A percentile compares a stretch with the other conserved stretches of the same genome.
phyloP scores from a whole-genome alignment of 805 yeast genomes.

The Wickerhamiella sorbophila region DNA sequence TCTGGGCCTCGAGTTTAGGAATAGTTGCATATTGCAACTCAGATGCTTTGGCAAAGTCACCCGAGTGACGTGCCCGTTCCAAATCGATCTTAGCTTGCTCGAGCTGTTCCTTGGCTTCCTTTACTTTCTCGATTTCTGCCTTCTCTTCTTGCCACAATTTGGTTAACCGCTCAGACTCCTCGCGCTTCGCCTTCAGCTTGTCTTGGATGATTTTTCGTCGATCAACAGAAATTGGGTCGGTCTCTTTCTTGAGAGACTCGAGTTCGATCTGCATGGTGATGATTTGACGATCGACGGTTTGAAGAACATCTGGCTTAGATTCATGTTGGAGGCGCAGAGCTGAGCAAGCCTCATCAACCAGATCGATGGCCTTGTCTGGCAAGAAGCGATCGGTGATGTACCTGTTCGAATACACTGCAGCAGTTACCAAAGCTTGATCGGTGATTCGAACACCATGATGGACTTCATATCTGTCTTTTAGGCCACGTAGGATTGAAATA shows the following conservation, averaged over 20 bases:
- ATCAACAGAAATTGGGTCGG: slow-evolving; percentile 69
- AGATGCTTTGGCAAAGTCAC: slow-evolving; percentile 79
- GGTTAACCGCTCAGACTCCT: slow-evolving; percentile 57
- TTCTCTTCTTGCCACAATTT: slow-evolving; percentile 79
- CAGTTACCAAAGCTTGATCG: slow-evolving; percentile 85
- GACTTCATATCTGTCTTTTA: slow-evolving; percentile 87
- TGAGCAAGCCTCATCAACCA: slow-evolving; percentile 95
- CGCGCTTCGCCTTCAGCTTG: slow-evolving; percentile 46
- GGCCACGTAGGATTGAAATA: slow-evolving; percentile 79
- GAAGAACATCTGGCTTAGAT: slow-evolving; percentile 90
- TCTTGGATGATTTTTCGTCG: slow-evolving; percentile 60
- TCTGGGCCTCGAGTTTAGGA: slow-evolving; percentile 57
- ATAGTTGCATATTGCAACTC: slow-evolving; percentile 76
- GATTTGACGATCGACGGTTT: slow-evolving; percentile 70
- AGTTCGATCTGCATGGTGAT: slow-evolving; percentile 93
- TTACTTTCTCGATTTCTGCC: slow-evolving; percentile 58
- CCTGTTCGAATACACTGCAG: slow-evolving; percentile 78
- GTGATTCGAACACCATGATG: slow-evolving; percentile 95
- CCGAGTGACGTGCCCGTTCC: slow-evolving; percentile 69
- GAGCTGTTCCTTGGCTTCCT: slow-evolving; percentile 63
- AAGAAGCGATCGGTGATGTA: slow-evolving; percentile 82
- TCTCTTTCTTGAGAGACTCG: slow-evolving; percentile 86
- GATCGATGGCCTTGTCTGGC: slow-evolving; percentile 94
- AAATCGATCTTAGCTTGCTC: slow-evolving; percentile 76
- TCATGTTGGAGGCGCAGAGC: slow-evolving; percentile 90